These are phyloP conservation scores for Termitomyces sp. DNA, from an alignment of 768 basidiomycete species.

Conservation along the genomic window DNA sequence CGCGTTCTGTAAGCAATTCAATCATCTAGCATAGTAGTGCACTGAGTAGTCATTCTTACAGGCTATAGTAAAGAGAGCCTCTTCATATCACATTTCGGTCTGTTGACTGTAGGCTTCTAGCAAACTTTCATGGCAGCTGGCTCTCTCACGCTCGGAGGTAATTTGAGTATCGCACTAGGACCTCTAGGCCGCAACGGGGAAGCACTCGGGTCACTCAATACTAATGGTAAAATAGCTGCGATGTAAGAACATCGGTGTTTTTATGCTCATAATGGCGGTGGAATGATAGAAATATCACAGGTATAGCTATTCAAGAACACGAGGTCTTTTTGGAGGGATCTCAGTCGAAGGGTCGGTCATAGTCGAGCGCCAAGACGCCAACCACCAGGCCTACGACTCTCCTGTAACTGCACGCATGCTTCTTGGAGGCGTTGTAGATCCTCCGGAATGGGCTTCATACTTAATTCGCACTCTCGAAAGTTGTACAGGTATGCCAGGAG, in stretches of 20 bases:
- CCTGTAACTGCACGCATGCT: conserved; percentile 76
- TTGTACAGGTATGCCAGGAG: conserved; percentile 66
- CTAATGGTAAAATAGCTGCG: conserved; percentile 84
- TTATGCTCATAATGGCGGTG: neutral
- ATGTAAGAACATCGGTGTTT: conserved; percentile 49
- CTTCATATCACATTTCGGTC: neutral
- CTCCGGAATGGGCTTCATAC: conserved; percentile 74
- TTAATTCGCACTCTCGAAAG: conserved; percentile 72
- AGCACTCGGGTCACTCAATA: conserved; percentile 76
- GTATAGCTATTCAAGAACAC: conserved; percentile 90
- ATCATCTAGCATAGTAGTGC: conserved; percentile 2
- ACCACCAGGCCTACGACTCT: conserved; percentile 71
- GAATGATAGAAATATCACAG: conserved; percentile 28
- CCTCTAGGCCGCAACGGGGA: conserved; percentile 96
- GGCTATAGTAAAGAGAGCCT: conserved; percentile 56
- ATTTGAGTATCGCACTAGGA: conserved; percentile 84
- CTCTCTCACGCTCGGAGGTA: conserved; percentile 85
- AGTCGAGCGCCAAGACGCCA: conserved; percentile 91
- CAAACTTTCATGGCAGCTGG: conserved; percentile 94
- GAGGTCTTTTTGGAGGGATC: conserved; percentile 90
- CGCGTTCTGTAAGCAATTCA: conserved; percentile 51
- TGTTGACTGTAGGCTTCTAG: conserved; percentile 23
- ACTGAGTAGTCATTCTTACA: conserved; percentile 19
- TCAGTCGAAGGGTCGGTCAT: conserved; percentile 88
- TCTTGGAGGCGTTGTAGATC: conserved; percentile 68